Percentiles rank a stretch among this genome's conserved stretches.
Evolutionary conservation across 2,329 filamentous ascomycete genomes (phyloP).

Genomic region (Blastomyces percursus): DNA sequence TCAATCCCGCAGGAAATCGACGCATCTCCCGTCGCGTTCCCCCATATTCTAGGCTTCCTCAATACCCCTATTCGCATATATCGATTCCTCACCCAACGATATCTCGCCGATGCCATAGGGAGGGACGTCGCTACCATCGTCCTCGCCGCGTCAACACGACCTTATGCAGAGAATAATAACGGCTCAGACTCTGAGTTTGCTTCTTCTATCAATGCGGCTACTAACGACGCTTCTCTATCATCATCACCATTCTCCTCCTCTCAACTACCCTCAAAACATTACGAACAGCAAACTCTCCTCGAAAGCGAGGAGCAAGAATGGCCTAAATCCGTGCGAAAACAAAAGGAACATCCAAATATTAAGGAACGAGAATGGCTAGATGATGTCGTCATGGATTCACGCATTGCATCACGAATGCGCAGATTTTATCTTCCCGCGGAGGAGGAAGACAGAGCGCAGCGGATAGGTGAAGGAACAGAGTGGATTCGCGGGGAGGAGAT

Average conservation of each 20-base stretch:
- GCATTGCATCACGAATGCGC: constrained; percentile 69
- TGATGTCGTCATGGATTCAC: constrained; percentile 61
- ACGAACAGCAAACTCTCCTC: constrained; percentile 57
- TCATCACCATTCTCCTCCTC: constrained; percentile 23
- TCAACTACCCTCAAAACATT: constrained; percentile 27
- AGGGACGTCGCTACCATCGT: constrained; percentile 79
- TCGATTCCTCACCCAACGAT: constrained; percentile 72
- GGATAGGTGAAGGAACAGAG: constrained; percentile 53
- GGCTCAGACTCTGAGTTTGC: constrained; percentile 18
- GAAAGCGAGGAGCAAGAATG: constrained; percentile 66
- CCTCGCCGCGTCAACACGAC: constrained; percentile 41
- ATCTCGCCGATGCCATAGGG: constrained; percentile 78
- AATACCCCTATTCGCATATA: constrained; percentile 79
- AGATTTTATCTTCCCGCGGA: constrained; percentile 59
- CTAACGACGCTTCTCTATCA: constrained; percentile 11
- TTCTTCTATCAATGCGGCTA: constrained; percentile 12
- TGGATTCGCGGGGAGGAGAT: constrained; percentile 55
- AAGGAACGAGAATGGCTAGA: constrained; percentile 66
- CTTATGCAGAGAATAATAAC: constrained; percentile 27
- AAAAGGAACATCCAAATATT: constrained; percentile 37
- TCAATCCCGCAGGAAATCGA: constrained; percentile 60
- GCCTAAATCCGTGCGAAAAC: constrained; percentile 65
- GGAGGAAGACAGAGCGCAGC: constrained; percentile 56
- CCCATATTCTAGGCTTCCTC: constrained; percentile 83
- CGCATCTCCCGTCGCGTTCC: constrained; percentile 66